Conservation (phyloP, 1,284 basidiomycete species). For the Rhodotorula glutinis region DNA sequence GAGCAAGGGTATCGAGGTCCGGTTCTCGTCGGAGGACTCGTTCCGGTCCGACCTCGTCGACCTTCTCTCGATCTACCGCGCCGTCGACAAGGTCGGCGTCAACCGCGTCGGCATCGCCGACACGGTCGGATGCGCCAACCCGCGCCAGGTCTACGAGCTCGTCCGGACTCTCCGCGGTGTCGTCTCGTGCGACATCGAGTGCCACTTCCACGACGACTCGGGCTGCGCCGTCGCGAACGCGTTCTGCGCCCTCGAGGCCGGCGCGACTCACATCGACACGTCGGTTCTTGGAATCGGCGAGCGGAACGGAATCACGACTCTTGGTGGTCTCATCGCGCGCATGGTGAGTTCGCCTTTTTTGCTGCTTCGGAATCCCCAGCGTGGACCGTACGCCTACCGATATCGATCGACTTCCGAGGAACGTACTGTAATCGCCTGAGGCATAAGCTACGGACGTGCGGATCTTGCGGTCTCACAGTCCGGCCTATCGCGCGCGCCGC, state of each 20-base stretch:
- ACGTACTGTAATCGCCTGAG: no score
- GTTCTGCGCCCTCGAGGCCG: constrained; percentile 96
- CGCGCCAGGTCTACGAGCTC: constrained; percentile 97
- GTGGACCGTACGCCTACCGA: no score
- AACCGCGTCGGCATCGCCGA: constrained; percentile 99
- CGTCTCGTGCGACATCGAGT: constrained; percentile 94
- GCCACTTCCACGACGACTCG: constrained; percentile 98
- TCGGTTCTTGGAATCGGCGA: constrained; percentile 94
- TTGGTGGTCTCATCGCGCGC: constrained; percentile 94
- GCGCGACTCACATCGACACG: constrained; percentile 98
- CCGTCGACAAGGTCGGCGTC: constrained; percentile 99
- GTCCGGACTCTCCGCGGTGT: constrained; percentile 94
- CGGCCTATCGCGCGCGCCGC: no score
- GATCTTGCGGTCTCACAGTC: no score
- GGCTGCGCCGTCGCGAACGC: constrained; percentile 93
- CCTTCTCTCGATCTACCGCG: constrained; percentile 97
- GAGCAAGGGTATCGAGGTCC: constrained; percentile 98
- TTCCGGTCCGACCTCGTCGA: constrained; percentile 99
- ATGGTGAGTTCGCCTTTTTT: constrained; percentile 57
- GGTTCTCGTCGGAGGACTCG: constrained; percentile 99
- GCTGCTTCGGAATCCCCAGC: no score
- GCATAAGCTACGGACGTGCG: no score
- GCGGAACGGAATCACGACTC: constrained; percentile 97
- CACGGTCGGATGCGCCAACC: constrained; percentile 98
- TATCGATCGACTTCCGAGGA: no score